Percentiles rank a stretch among this genome's conserved stretches.
phyloP scores from a whole-genome alignment of 371 early-diverging fungal species.

The Saksenaea oblongispora region DNA sequence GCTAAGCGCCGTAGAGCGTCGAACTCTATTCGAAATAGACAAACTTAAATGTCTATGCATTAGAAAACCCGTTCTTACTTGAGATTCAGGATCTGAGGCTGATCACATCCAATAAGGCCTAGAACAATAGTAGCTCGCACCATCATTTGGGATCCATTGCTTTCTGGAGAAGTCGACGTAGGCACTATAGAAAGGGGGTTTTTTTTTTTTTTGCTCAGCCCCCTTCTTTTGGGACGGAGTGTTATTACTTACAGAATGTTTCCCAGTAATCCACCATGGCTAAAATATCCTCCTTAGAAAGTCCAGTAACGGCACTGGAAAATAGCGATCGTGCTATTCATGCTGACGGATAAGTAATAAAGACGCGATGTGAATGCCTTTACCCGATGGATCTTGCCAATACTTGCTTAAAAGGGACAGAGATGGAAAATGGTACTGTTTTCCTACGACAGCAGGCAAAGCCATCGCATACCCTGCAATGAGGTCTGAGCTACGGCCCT shows the following conservation, averaged over 20 bases:
- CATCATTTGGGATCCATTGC: slow-evolving; percentile 61
- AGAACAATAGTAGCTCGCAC: slow-evolving; percentile 74
- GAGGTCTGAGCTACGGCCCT: slow-evolving; percentile 47
- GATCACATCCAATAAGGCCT: slow-evolving; percentile 69
- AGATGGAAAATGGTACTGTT: slow-evolving; percentile 63
- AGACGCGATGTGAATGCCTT: background rate
- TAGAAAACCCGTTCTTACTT: slow-evolving; percentile 28
- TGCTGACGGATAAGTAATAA: background rate
- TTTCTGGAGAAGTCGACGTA: slow-evolving; percentile 45
- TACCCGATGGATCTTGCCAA: slow-evolving; percentile 85
- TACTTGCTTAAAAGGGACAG: slow-evolving; percentile 77
- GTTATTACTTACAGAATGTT: slow-evolving; percentile 42
- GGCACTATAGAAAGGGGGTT: slow-evolving; percentile 53
- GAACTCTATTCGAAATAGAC: slow-evolving; percentile 27
- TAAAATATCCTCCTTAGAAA: slow-evolving; percentile 48
- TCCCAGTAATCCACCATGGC: slow-evolving; percentile 69
- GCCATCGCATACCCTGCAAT: slow-evolving; percentile 53
- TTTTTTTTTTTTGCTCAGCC: background rate
- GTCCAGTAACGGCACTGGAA: slow-evolving; percentile 37
- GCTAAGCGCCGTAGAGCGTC: slow-evolving; percentile 59
- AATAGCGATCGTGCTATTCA: slow-evolving; percentile 47
- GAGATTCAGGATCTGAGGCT: slow-evolving; percentile 50
- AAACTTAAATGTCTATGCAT: background rate
- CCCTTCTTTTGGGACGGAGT: background rate
- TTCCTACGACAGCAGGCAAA: slow-evolving; percentile 57